Conservation (phyloP, 768 basidiomycete genomes). For the Termitomyces sp. region DNA sequence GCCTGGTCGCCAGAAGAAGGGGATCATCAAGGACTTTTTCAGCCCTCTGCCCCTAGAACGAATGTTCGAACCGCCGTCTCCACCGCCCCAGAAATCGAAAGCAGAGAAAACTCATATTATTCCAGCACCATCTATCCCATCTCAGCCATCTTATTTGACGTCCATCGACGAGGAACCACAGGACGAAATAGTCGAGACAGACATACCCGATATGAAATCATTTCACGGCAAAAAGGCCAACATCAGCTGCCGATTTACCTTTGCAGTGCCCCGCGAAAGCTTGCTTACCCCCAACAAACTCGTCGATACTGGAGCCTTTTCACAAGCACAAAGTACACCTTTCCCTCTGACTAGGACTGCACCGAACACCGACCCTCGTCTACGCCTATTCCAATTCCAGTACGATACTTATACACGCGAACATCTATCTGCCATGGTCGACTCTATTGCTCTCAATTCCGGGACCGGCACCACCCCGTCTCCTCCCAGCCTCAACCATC, state of each 20-base stretch:
- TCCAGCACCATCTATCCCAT: constrained; percentile 12
- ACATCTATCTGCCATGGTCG: constrained; percentile 89
- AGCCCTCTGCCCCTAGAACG: constrained; percentile 80
- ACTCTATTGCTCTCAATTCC: constrained; percentile 85
- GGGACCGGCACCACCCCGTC: constrained; percentile 39
- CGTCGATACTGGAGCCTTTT: constrained; percentile 28
- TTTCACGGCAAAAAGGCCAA: constrained; percentile 41
- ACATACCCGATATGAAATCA: constrained; percentile 43
- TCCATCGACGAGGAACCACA: constrained; percentile 2
- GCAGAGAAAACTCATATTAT: constrained; percentile 3
- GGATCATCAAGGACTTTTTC: constrained; percentile 77
- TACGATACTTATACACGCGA: constrained; percentile 97
- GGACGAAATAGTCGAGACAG: constrained; percentile 45
- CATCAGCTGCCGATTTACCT: constrained; percentile 67
- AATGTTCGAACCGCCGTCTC: constrained; percentile 94
- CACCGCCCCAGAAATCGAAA: constrained; percentile 54
- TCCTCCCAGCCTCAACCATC: constrained; percentile 38
- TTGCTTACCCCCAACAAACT: constrained; percentile 22
- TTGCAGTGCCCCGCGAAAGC: constrained; percentile 47
- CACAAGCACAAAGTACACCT: constrained; percentile 64
- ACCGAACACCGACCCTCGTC: constrained; percentile 61
- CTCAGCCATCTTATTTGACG: constrained; percentile 1
- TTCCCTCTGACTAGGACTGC: constrained; percentile 24
- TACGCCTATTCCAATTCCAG: constrained; percentile 87
- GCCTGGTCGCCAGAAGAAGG: constrained; percentile 55